phyloP scores from a whole-genome alignment of 192 early-diverging fungal genomes.

The Phlyctochytrium arcticum region DNA sequence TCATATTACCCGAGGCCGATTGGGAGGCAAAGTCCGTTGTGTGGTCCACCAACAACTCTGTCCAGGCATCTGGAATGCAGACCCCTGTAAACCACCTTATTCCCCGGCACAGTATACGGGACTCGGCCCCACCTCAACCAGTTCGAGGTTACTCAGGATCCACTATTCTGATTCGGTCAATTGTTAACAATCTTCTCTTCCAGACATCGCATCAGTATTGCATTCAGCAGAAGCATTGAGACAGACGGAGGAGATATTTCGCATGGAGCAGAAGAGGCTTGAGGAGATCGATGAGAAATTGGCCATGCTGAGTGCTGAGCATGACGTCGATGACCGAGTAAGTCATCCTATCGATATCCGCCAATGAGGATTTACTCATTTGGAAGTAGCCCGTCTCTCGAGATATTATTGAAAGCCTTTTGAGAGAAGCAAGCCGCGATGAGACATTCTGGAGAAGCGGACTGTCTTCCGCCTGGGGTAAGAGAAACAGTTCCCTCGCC shows the following conservation, averaged over 20 bases:
- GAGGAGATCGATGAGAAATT: constrained; percentile 9
- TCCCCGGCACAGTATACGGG: not conserved
- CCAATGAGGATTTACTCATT: too few relatives aligned
- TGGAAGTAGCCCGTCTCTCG: constrained; percentile 14
- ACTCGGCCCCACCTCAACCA: not conserved
- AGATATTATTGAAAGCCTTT: constrained; percentile 2
- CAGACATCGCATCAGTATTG: constrained; percentile 17
- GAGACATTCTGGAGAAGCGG: not conserved
- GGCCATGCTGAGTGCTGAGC: not conserved
- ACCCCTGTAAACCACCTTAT: constrained; percentile 8
- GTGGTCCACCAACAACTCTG: constrained; percentile 6
- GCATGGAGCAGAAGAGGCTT: constrained; percentile 6
- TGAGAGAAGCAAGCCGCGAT: constrained; percentile 7
- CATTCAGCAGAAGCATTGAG: not conserved
- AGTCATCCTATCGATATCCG: too few relatives aligned
- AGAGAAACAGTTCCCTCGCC: too few relatives aligned
- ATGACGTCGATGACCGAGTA: not conserved
- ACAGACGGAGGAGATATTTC: constrained; percentile 1
- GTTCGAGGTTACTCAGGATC: not conserved
- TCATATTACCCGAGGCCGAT: constrained; percentile 27
- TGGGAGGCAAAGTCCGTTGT: constrained; percentile 27
- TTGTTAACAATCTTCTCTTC: not conserved
- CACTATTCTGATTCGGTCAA: not conserved
- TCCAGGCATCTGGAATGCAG: not conserved
- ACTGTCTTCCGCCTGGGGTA: not conserved